Evolutionary conservation across 2,329 filamentous ascomycete genomes (phyloP).

Genomic region (Lachnellula arida): DNA sequence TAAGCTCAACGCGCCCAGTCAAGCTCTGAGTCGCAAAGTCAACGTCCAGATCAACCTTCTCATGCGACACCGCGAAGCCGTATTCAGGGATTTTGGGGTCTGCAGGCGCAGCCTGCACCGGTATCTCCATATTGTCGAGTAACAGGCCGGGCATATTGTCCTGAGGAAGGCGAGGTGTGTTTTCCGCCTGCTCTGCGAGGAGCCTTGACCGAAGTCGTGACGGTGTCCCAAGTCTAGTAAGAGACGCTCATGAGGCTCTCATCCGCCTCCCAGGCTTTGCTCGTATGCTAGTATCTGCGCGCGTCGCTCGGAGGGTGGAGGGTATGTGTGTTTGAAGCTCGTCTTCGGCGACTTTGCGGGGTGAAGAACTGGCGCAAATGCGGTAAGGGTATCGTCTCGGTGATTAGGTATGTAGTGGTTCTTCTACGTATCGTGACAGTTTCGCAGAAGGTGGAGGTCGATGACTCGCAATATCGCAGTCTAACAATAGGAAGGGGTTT

Average conservation of each 20-base stretch:
- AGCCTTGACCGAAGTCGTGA: conserved; percentile 15
- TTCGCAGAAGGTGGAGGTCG: too few species aligned
- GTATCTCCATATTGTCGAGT: conserved; percentile 19
- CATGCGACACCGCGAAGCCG: conserved; percentile 61
- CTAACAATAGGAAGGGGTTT: too few species aligned
- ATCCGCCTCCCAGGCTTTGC: too few species aligned
- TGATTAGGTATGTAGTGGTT: too few species aligned
- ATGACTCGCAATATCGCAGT: too few species aligned
- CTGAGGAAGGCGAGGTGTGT: not conserved
- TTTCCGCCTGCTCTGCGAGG: not conserved
- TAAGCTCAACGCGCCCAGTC: conserved; percentile 76
- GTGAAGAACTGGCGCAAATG: too few species aligned
- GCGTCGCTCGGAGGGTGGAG: too few species aligned
- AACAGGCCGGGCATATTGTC: conserved; percentile 25
- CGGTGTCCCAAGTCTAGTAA: conserved; percentile 10
- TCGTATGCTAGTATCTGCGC: too few species aligned
- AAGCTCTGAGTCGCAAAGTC: conserved; percentile 74
- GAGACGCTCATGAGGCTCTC: not conserved
- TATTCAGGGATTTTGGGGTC: conserved; percentile 19
- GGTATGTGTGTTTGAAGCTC: too few species aligned
- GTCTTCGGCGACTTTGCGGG: too few species aligned
- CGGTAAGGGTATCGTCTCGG: too few species aligned
- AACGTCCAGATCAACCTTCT: conserved; percentile 85
- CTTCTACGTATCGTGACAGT: too few species aligned
- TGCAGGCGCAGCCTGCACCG: conserved; percentile 6